Percentiles rank a stretch among this genome's conserved stretches.
Conservation (phyloP, 345 rosid genomes). For the Trapa bicornis region DNA sequence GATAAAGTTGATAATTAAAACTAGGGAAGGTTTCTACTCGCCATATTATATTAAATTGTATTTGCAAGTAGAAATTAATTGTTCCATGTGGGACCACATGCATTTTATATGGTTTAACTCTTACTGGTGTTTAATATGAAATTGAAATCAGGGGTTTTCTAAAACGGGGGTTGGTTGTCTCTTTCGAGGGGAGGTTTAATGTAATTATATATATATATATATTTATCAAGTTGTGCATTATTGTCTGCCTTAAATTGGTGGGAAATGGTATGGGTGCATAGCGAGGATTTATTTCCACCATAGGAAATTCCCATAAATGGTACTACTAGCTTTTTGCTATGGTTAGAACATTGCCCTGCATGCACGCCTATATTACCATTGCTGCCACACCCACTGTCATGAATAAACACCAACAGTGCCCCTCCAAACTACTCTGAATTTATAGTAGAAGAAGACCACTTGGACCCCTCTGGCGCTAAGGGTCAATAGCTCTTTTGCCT, state of each 20-base stretch:
- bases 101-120: not conserved
- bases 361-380: constrained; percentile 2
- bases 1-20: not conserved
- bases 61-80: no score
- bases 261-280: not conserved
- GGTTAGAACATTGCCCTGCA: constrained; percentile 2
- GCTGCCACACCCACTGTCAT: not conserved
- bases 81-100: no score
- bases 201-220: not conserved
- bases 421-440: no score
- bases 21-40: not conserved
- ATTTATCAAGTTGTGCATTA: not conserved
- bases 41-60: no score
- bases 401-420: not conserved
- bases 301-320: not conserved
- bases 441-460: not conserved
- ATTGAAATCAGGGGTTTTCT: not conserved
- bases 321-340: not conserved
- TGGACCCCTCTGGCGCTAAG: not conserved
- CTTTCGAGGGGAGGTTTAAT: not conserved
- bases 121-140: not conserved
- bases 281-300: not conserved
- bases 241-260: not conserved
- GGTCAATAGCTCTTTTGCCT: not conserved
- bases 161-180: not conserved